These are phyloP conservation scores for Collybia sp. DNA, from an alignment of 768 basidiomycete genomes.

Conservation along the genomic window DNA sequence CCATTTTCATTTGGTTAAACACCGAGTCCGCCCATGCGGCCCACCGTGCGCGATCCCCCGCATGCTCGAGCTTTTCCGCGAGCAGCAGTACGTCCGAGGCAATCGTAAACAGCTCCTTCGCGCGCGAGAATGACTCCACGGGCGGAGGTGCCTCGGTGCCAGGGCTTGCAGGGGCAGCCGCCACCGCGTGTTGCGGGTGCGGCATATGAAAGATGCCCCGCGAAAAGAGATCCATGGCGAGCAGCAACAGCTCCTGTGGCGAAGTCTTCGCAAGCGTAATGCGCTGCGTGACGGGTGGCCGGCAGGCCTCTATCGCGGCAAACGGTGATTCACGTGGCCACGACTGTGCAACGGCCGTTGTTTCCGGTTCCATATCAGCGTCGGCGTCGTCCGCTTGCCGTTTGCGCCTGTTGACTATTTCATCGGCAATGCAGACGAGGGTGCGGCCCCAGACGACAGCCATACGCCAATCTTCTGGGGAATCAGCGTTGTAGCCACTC, in stretches of 20 bases:
- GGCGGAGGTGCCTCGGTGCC: slow-evolving; percentile 7
- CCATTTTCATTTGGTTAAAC: slow-evolving; percentile 61
- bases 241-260: slow-evolving; percentile 47
- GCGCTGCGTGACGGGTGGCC: slow-evolving; percentile 46
- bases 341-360: slow-evolving; percentile 16
- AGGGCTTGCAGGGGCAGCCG: slow-evolving; percentile 5
- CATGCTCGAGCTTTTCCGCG: slow-evolving; percentile 46
- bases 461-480: slow-evolving; percentile 63
- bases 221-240: slow-evolving; percentile 67
- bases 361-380: slow-evolving; percentile 23
- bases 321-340: slow-evolving; percentile 54
- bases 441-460: slow-evolving; percentile 65
- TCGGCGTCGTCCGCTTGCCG: slow-evolving; percentile 11
- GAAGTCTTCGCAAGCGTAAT: slow-evolving; percentile 36
- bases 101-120: slow-evolving; percentile 57
- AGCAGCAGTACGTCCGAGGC: slow-evolving; percentile 57
- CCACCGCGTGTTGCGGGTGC: slow-evolving; percentile 26
- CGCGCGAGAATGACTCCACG: slow-evolving; percentile 39
- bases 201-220: slow-evolving; percentile 73
- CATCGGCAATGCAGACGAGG: slow-evolving; percentile 55
- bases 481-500: slow-evolving; percentile 21
- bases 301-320: slow-evolving; percentile 38
- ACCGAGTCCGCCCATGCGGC: slow-evolving; percentile 58
- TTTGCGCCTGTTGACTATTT: slow-evolving; percentile 29
- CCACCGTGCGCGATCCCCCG: slow-evolving; percentile 49